Conservation (phyloP, 192 early-diverging fungal species). For the Gonapodya prolifera region DNA sequence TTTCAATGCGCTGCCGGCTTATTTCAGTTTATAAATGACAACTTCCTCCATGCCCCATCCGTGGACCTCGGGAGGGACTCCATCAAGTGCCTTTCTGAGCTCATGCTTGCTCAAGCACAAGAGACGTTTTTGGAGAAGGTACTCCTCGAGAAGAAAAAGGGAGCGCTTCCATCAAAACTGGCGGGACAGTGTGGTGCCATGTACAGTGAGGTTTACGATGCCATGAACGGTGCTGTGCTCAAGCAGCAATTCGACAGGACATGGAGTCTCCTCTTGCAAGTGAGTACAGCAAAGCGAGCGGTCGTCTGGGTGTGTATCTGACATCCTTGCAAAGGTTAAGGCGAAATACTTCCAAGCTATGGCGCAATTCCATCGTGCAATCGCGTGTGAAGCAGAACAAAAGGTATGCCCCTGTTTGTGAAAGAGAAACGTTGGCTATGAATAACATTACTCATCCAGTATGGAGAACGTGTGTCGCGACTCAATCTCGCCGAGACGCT, state of each 20-base stretch:
- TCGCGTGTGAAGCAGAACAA: conserved; percentile 57
- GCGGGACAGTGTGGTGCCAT: conserved; percentile 37
- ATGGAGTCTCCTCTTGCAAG: conserved; percentile 72
- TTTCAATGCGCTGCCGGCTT: conserved; percentile 90
- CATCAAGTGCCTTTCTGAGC: conserved; percentile 64
- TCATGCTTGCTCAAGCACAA: conserved; percentile 93
- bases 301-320: not conserved
- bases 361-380: conserved; percentile 73
- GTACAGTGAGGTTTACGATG: conserved; percentile 67
- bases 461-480: conserved; percentile 75
- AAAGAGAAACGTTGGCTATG: not conserved
- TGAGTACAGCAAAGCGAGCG: conserved; percentile 11
- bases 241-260: conserved; percentile 62
- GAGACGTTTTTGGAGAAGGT: conserved; percentile 84
- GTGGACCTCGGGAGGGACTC: conserved; percentile 82
- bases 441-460: conserved; percentile 10
- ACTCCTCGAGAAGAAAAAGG: conserved; percentile 75
- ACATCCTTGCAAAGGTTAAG: conserved; percentile 55
- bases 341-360: conserved; percentile 73
- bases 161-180: conserved; percentile 77
- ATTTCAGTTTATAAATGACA: conserved; percentile 92
- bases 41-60: conserved; percentile 93
- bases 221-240: conserved; percentile 44
- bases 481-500: conserved; percentile 61
- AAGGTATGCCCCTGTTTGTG: conserved; percentile 20